Percentiles rank a stretch among this genome's conserved stretches.
phyloP scores from a whole-genome alignment of 2,329 filamentous ascomycete genomes.

The Ophiostoma perfectum region DNA sequence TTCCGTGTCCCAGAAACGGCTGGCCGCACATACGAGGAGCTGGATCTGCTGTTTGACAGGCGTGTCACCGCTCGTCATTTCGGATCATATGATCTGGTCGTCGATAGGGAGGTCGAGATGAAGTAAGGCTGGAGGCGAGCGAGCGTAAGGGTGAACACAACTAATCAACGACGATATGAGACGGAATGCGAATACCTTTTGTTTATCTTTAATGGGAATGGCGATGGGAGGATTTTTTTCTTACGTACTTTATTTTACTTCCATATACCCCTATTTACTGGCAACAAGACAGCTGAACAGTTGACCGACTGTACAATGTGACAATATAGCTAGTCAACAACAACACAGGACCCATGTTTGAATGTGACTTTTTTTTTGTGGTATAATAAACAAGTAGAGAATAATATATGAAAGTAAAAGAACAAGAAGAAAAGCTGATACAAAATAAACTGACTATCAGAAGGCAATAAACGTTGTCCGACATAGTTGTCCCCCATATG shows the following conservation, averaged over 20 bases:
- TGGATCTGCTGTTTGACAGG: constrained; percentile 48
- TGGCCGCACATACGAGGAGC: constrained; percentile 49
- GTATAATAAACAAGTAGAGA: background rate
- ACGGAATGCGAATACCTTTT: background rate
- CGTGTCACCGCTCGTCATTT: constrained; percentile 3
- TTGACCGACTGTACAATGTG: background rate
- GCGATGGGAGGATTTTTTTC: background rate
- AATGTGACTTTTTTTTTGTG: background rate
- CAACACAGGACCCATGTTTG: background rate
- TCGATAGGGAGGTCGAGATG: background rate
- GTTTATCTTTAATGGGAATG: background rate
- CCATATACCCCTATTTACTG: background rate
- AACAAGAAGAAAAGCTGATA: background rate
- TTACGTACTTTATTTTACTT: background rate
- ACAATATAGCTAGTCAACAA: background rate
- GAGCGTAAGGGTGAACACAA: background rate
- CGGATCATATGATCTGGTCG: background rate
- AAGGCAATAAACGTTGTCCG: background rate
- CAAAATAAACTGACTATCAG: background rate
- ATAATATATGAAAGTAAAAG: background rate
- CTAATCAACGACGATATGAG: too few relatives aligned
- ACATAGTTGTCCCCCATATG: background rate
- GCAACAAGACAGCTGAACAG: background rate
- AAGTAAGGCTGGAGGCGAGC: background rate
- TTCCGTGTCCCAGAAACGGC: constrained; percentile 52